phyloP scores from a whole-genome alignment of 768 basidiomycete genomes.

The Auricularia sp. region DNA sequence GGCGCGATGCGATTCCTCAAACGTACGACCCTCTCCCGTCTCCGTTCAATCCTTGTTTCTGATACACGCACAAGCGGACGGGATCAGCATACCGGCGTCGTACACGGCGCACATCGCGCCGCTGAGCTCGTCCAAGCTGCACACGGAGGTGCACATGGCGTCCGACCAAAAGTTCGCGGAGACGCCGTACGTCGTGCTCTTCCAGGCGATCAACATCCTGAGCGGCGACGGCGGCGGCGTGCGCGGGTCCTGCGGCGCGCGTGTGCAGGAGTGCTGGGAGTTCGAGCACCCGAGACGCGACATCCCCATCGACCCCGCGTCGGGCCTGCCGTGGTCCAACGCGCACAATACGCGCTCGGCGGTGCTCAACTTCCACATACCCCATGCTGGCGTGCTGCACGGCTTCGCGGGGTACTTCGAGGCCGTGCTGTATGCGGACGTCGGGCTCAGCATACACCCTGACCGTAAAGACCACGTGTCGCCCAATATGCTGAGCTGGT shows the following conservation, averaged over 20 bases:
- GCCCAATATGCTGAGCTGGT: slow-evolving; percentile 99
- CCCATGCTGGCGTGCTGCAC: slow-evolving; percentile 86
- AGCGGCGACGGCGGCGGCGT: slow-evolving; percentile 60
- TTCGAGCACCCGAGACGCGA: slow-evolving; percentile 90
- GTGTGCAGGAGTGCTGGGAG: slow-evolving; percentile 93
- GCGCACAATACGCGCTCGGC: slow-evolving; percentile 90
- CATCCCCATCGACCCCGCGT: slow-evolving; percentile 48
- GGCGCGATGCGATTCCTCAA: slow-evolving; percentile 91
- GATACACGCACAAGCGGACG: slow-evolving; percentile 39
- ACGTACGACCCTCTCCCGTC: slow-evolving; percentile 37
- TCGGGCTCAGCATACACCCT: slow-evolving; percentile 91
- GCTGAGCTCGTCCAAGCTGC: slow-evolving; percentile 85
- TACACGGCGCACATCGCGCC: slow-evolving; percentile 95
- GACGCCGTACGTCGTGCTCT: slow-evolving; percentile 98
- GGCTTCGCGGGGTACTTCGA: slow-evolving; percentile 97
- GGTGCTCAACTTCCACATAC: slow-evolving; percentile 80
- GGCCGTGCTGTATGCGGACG: slow-evolving; percentile 79
- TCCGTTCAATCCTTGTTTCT: not conserved
- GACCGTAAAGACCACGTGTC: slow-evolving; percentile 75
- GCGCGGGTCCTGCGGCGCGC: slow-evolving; percentile 59
- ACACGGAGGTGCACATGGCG: slow-evolving; percentile 68
- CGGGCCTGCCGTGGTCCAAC: slow-evolving; percentile 88
- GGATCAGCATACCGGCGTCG: slow-evolving; percentile 92
- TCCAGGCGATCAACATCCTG: slow-evolving; percentile 83
- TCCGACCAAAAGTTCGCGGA: slow-evolving; percentile 56